Conservation (phyloP, 768 basidiomycete species). For the Tephrocybe sp. region DNA sequence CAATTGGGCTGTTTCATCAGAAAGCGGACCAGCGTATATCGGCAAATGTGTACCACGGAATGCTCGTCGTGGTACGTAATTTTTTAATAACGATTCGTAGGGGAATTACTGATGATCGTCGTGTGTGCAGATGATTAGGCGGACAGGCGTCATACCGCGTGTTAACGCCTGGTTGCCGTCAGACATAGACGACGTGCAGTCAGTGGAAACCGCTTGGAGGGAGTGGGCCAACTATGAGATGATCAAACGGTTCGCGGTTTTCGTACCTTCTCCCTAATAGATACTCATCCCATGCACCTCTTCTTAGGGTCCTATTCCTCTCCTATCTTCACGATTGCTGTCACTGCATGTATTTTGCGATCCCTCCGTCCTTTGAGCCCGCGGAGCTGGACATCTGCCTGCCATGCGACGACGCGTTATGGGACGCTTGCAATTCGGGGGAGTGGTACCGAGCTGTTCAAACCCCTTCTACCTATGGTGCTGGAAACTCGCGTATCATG, state of each 20-base stretch:
- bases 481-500: constrained; percentile 30
- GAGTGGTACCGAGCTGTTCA: constrained; percentile 50
- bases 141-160: constrained; percentile 43
- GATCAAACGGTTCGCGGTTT: constrained; percentile 47
- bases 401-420: constrained; percentile 57
- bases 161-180: constrained; percentile 44
- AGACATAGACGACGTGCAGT: constrained; percentile 33
- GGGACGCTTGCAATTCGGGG: constrained; percentile 44
- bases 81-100: background rate
- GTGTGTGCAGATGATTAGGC: constrained; percentile 48
- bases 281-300: constrained; percentile 12
- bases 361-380: constrained; percentile 44
- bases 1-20: constrained; percentile 56
- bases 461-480: constrained; percentile 40
- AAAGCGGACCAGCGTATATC: constrained; percentile 44
- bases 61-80: constrained; percentile 56
- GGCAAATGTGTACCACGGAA: constrained; percentile 56
- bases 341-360: constrained; percentile 53
- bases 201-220: constrained; percentile 47
- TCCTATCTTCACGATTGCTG: constrained; percentile 60
- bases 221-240: constrained; percentile 60
- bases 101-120: background rate
- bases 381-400: constrained; percentile 51
- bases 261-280: constrained; percentile 1
- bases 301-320: constrained; percentile 47